These are phyloP conservation scores for Bathelium albidoporum DNA, from an alignment of 495 filamentous ascomycete species.

Conservation along the genomic window DNA sequence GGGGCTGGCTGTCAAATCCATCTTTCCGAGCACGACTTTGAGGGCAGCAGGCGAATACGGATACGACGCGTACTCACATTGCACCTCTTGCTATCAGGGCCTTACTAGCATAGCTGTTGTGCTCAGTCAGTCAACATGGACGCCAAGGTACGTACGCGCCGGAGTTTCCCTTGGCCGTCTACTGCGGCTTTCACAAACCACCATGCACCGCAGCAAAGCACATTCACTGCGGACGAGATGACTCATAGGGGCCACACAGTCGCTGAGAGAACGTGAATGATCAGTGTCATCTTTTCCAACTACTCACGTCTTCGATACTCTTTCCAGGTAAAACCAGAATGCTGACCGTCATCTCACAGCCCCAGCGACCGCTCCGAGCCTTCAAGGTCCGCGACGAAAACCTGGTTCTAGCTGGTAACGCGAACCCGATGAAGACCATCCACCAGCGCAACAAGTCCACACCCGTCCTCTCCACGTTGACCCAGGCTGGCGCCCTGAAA, in stretches of 20 bases:
- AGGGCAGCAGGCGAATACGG: neutral
- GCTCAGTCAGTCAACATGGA: neutral
- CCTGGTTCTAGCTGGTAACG: conserved; percentile 48
- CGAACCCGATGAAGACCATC: conserved; percentile 46
- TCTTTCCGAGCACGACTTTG: neutral
- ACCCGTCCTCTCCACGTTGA: conserved; percentile 50
- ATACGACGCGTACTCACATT: neutral
- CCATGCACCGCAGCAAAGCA: neutral
- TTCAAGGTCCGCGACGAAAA: conserved; percentile 64
- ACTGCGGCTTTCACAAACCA: neutral
- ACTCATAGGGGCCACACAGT: neutral
- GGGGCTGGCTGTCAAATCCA: neutral
- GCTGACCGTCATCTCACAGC: conserved; percentile 38
- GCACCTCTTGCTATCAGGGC: neutral
- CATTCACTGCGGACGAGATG: neutral
- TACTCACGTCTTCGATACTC: neutral
- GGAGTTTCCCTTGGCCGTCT: neutral
- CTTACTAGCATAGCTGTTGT: neutral
- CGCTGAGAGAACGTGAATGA: too few relatives aligned
- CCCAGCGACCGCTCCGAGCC: conserved; percentile 55
- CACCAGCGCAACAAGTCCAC: conserved; percentile 79
- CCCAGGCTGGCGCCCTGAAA: conserved; percentile 50
- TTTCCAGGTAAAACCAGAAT: neutral
- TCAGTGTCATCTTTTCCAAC: neutral
- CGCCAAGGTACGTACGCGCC: conserved; percentile 7